These are phyloP conservation scores for Talaromyces trachyspermus DNA, from an alignment of 495 filamentous ascomycete species.

Conservation along the genomic window DNA sequence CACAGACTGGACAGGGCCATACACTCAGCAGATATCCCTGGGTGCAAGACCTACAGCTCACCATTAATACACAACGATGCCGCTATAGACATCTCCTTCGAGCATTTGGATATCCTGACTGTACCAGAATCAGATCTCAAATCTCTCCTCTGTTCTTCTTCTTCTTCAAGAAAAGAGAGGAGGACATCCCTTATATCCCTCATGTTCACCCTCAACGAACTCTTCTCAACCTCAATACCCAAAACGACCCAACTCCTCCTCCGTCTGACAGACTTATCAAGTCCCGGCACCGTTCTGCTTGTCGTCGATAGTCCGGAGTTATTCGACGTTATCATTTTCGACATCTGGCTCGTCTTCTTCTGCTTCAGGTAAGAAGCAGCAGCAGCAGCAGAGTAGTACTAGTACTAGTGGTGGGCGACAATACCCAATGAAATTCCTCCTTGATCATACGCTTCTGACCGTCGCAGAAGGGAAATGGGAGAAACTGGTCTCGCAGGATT, in stretches of 20 bases:
- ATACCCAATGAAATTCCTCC: constrained; percentile 90
- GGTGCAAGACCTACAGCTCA: constrained; percentile 39
- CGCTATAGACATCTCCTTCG: constrained; percentile 42
- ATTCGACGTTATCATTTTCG: constrained; percentile 68
- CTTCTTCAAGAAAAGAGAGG: not conserved
- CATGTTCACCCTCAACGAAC: constrained; percentile 95
- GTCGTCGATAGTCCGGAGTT: constrained; percentile 92
- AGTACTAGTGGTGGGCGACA: no score
- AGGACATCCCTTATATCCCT: constrained; percentile 60
- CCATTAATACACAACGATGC: constrained; percentile 37
- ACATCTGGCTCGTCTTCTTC: constrained; percentile 34
- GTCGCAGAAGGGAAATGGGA: constrained; percentile 54
- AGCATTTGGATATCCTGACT: constrained; percentile 55
- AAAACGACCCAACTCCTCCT: constrained; percentile 71
- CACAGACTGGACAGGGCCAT: constrained; percentile 41
- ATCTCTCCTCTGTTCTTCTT: constrained; percentile 28
- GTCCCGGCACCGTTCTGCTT: constrained; percentile 58
- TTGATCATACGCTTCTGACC: constrained; percentile 71
- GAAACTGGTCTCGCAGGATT: constrained; percentile 63
- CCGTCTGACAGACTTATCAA: constrained; percentile 47
- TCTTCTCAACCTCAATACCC: constrained; percentile 69
- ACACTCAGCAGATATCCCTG: constrained; percentile 23
- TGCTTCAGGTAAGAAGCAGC: constrained; percentile 12
- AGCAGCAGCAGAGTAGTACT: no score
- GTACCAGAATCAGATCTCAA: constrained; percentile 33